A percentile compares a stretch with the other conserved stretches of the same genome.
Evolutionary conservation across 2,329 filamentous ascomycete genomes (phyloP).

Genomic region (Penicillium expansum): DNA sequence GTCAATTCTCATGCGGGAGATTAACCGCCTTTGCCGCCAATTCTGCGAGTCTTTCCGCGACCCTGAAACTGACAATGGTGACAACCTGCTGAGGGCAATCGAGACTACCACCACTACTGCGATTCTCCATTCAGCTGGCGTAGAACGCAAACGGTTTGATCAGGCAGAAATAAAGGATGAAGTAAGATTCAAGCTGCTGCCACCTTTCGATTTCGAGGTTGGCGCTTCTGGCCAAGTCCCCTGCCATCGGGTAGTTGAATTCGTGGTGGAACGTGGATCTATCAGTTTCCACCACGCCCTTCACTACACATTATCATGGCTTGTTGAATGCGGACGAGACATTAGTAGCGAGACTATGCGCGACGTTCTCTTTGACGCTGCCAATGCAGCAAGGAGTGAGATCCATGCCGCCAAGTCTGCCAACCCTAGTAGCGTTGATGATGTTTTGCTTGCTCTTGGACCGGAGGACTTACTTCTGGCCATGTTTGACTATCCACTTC

Average conservation of each 20-base stretch:
- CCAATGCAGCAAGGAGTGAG: constrained; percentile 45
- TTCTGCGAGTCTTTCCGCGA: constrained; percentile 83
- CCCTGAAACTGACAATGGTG: constrained; percentile 61
- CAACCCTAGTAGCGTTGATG: constrained; percentile 55
- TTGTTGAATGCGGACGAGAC: constrained; percentile 81
- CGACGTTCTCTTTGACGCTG: constrained; percentile 68
- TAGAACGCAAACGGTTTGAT: constrained; percentile 81
- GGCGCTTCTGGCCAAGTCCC: constrained; percentile 43
- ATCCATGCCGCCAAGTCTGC: constrained; percentile 63
- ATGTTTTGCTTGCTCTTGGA: constrained; percentile 46
- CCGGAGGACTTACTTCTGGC: constrained; percentile 80
- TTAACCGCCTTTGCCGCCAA: constrained; percentile 86
- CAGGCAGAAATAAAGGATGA: constrained; percentile 86
- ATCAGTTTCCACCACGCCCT: constrained; percentile 98
- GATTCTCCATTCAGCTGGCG: constrained; percentile 84
- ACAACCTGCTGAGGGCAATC: constrained; percentile 68
- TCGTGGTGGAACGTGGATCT: constrained; percentile 80
- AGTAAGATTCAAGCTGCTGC: constrained; percentile 73
- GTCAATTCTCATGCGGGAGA: constrained; percentile 88
- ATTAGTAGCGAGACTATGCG: constrained; percentile 67
- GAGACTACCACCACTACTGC: constrained; percentile 69
- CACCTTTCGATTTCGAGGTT: constrained; percentile 75
- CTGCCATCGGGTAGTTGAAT: constrained; percentile 72
- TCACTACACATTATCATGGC: constrained; percentile 94
- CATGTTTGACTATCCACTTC: constrained; percentile 86